Percentiles rank a stretch among this genome's conserved stretches.
phyloP scores from a whole-genome alignment of 2,329 filamentous ascomycete species.

The Diaporthe caulivora region DNA sequence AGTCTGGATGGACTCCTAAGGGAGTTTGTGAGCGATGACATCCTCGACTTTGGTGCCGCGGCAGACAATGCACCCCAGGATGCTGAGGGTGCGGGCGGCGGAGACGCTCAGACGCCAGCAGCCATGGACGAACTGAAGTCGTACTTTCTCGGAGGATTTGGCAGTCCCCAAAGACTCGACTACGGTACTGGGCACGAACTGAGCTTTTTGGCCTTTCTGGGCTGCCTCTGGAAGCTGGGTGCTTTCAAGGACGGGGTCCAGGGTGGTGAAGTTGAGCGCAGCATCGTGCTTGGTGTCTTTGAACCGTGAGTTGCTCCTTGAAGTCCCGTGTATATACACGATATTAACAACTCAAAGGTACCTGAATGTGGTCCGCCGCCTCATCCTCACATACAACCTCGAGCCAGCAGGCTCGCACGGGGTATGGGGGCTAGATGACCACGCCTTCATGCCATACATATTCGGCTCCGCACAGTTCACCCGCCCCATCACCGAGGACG shows the following conservation, averaged over 20 bases:
- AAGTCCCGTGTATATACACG: not conserved
- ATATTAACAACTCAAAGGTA: constrained; percentile 67
- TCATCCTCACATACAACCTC: constrained; percentile 92
- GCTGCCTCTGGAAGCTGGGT: constrained; percentile 89
- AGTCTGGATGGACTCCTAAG: constrained; percentile 68
- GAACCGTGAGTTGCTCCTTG: constrained; percentile 74
- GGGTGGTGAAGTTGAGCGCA: constrained; percentile 75
- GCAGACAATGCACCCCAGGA: not conserved
- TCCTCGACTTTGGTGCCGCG: constrained; percentile 45
- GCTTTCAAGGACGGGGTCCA: constrained; percentile 73
- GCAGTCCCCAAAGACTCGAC: constrained; percentile 88
- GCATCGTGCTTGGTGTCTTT: constrained; percentile 84
- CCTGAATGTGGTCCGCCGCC: constrained; percentile 80
- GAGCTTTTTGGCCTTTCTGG: constrained; percentile 93
- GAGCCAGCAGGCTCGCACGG: constrained; percentile 97
- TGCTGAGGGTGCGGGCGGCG: constrained; percentile 22
- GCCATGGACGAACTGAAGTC: constrained; percentile 73
- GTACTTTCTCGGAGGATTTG: constrained; percentile 89
- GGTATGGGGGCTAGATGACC: constrained; percentile 98
- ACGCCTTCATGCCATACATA: constrained; percentile 93
- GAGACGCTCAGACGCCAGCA: constrained; percentile 37
- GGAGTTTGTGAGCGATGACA: constrained; percentile 62
- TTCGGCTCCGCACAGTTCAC: constrained; percentile 93
- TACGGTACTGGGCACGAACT: constrained; percentile 97
- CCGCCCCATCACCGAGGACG: constrained; percentile 74